Percentiles rank a stretch among this genome's conserved stretches.
Evolutionary conservation across 2,329 filamentous ascomycete genomes (phyloP).

Genomic region (Cryphonectria radicalis): DNA sequence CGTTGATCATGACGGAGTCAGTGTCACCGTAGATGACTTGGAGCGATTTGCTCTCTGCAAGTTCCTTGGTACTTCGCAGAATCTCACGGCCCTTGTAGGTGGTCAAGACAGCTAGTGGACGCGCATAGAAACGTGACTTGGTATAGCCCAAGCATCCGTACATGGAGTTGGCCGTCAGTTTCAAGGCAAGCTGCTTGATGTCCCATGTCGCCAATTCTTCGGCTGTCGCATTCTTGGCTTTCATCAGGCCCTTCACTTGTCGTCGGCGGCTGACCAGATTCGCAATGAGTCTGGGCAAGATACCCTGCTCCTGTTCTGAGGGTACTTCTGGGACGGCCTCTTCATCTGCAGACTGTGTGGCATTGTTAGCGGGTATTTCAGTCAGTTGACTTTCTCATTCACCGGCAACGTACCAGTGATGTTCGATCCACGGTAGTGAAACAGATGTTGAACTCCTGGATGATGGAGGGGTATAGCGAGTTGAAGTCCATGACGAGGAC

Average conservation of each 20-base stretch:
- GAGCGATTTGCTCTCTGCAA: conserved; percentile 87
- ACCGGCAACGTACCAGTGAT: conserved; percentile 60
- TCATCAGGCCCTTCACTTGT: conserved; percentile 97
- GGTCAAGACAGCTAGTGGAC: conserved; percentile 91
- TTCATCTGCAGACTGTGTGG: conserved; percentile 72
- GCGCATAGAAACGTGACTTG: conserved; percentile 95
- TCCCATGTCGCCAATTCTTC: conserved; percentile 95
- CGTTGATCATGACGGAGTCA: conserved; percentile 99
- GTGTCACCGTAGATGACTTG: conserved; percentile 99
- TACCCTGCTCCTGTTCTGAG: conserved; percentile 74
- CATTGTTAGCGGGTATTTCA: conserved; percentile 37
- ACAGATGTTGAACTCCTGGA: conserved; percentile 99
- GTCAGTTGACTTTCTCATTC: not conserved
- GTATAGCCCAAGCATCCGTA: conserved; percentile 98
- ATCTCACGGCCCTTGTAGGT: conserved; percentile 98
- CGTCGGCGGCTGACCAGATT: conserved; percentile 87
- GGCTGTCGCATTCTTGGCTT: conserved; percentile 81
- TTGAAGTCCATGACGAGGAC: conserved; percentile 99
- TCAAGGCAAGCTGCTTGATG: conserved; percentile 94
- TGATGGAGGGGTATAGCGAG: conserved; percentile 96
- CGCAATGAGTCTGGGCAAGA: conserved; percentile 87
- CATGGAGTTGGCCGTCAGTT: conserved; percentile 99
- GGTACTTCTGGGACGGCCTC: conserved; percentile 90
- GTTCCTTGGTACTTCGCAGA: conserved; percentile 90
- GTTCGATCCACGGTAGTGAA: conserved; percentile 93